phyloP scores from a whole-genome alignment of 2,329 filamentous ascomycete genomes.

The Graphilbum sp. region DNA sequence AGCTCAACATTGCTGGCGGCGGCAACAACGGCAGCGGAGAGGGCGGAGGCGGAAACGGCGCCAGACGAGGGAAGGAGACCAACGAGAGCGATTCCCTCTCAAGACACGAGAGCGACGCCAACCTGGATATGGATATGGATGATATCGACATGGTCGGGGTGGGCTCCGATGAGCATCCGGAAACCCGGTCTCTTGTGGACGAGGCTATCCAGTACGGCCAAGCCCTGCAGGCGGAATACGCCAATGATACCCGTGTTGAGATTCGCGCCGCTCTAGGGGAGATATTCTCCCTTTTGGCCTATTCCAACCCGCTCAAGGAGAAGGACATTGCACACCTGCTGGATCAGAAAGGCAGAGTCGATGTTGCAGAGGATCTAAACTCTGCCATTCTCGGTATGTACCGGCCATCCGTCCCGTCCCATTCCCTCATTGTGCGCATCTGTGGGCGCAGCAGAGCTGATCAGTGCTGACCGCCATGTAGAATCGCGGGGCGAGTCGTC shows the following conservation, averaged over 20 bases:
- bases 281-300: constrained; percentile 79
- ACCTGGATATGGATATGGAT: constrained; percentile 41
- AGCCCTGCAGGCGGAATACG: constrained; percentile 61
- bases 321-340: constrained; percentile 61
- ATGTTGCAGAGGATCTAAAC: constrained; percentile 86
- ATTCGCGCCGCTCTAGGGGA: constrained; percentile 61
- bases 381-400: constrained; percentile 77
- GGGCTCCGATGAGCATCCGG: constrained; percentile 13
- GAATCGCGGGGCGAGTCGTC: constrained; percentile 84
- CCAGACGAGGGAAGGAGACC: background rate
- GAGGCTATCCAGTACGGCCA: constrained; percentile 69
- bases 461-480: too few species aligned
- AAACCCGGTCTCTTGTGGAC: constrained; percentile 35
- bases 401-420: too few species aligned
- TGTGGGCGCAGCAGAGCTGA: too few species aligned
- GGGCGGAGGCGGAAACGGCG: background rate
- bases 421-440: too few species aligned
- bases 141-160: constrained; percentile 38
- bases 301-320: constrained; percentile 62
- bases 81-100: background rate
- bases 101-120: constrained; percentile 2
- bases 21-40: constrained; percentile 13
- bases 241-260: constrained; percentile 50
- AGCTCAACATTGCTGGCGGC: constrained; percentile 36
- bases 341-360: constrained; percentile 54